Conservation (phyloP, 2,329 filamentous ascomycete species). For the Beauveria sp. region DNA sequence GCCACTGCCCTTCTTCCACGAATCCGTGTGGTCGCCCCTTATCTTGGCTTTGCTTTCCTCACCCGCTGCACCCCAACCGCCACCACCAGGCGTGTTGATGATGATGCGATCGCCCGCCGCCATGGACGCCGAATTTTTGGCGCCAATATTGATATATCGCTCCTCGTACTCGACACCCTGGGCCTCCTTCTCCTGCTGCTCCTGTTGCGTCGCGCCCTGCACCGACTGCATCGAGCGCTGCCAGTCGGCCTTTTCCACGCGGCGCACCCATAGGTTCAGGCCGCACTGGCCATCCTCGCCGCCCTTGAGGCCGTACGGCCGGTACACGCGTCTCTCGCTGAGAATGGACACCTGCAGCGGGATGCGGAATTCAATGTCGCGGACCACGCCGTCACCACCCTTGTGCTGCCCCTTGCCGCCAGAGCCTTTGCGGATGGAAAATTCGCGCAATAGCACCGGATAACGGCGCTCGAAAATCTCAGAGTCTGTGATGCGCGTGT, state of each 20-base stretch:
- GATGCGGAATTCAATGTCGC: conserved; percentile 74
- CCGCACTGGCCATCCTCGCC: conserved; percentile 73
- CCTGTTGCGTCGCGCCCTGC: conserved; percentile 21
- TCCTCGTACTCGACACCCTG: conserved; percentile 43
- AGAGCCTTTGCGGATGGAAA: conserved; percentile 55
- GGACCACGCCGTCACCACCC: conserved; percentile 66
- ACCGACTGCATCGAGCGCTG: conserved; percentile 35
- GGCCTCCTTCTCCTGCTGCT: conserved; percentile 19
- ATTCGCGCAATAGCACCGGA: conserved; percentile 65
- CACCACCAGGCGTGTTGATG: conserved; percentile 69
- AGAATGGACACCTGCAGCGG: conserved; percentile 71
- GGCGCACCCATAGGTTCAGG: conserved; percentile 79
- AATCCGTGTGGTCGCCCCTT: conserved; percentile 45
- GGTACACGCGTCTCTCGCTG: conserved; percentile 68
- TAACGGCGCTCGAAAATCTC: conserved; percentile 46
- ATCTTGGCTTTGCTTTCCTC: conserved; percentile 44
- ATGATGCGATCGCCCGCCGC: conserved; percentile 70
- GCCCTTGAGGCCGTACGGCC: conserved; percentile 72
- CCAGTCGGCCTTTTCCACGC: conserved; percentile 51
- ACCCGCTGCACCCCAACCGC: conserved; percentile 62
- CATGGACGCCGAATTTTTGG: conserved; percentile 75
- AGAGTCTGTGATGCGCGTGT: conserved; percentile 62
- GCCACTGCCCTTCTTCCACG: conserved; percentile 50
- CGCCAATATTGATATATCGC: conserved; percentile 63
- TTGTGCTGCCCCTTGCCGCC: conserved; percentile 58